phyloP scores from a whole-genome alignment of 768 basidiomycete genomes.

The Tylopilus intermedius region DNA sequence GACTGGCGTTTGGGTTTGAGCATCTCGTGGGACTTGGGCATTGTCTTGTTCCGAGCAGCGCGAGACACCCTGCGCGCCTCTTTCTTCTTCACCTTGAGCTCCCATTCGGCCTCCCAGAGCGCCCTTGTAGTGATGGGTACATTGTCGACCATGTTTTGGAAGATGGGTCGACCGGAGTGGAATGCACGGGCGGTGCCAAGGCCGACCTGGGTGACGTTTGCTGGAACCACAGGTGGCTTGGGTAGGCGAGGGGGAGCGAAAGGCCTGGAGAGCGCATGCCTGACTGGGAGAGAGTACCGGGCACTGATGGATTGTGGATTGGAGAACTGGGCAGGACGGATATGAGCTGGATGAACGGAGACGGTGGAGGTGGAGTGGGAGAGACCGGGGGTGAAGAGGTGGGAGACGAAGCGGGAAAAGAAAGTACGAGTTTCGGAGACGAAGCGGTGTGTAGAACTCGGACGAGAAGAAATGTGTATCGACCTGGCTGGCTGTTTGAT shows the following conservation, averaged over 20 bases:
- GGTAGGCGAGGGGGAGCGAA: slow-evolving; percentile 52
- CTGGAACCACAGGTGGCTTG: slow-evolving; percentile 45
- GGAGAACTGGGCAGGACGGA: slow-evolving; percentile 17
- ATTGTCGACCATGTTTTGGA: slow-evolving; percentile 76
- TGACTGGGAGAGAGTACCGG: slow-evolving; percentile 52
- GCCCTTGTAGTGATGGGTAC: slow-evolving; percentile 74
- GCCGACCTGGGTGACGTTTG: slow-evolving; percentile 61
- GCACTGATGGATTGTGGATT: slow-evolving; percentile 42
- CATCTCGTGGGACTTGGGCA: slow-evolving; percentile 26
- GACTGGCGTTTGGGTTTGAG: slow-evolving; percentile 21
- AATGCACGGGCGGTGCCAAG: slow-evolving; percentile 75
- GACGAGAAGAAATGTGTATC: slow-evolving; percentile 39
- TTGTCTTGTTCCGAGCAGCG: slow-evolving; percentile 14
- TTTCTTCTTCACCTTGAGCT: slow-evolving; percentile 50
- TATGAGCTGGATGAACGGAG: slow-evolving; percentile 4
- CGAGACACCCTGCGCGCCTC: slow-evolving; percentile 23
- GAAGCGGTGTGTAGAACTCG: slow-evolving; percentile 35
- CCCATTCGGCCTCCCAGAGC: slow-evolving; percentile 69
- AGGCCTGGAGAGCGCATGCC: slow-evolving; percentile 45
- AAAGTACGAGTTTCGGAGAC: slow-evolving; percentile 52
- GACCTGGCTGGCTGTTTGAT: slow-evolving; percentile 28
- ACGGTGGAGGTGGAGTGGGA: slow-evolving; percentile 26
- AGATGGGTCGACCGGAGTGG: slow-evolving; percentile 65
- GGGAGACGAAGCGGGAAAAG: slow-evolving; percentile 50
- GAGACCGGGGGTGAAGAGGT: slow-evolving; percentile 53